Evolutionary conservation across 768 basidiomycete species (phyloP).

Genomic region (Chalciporus pseudorubinellus): DNA sequence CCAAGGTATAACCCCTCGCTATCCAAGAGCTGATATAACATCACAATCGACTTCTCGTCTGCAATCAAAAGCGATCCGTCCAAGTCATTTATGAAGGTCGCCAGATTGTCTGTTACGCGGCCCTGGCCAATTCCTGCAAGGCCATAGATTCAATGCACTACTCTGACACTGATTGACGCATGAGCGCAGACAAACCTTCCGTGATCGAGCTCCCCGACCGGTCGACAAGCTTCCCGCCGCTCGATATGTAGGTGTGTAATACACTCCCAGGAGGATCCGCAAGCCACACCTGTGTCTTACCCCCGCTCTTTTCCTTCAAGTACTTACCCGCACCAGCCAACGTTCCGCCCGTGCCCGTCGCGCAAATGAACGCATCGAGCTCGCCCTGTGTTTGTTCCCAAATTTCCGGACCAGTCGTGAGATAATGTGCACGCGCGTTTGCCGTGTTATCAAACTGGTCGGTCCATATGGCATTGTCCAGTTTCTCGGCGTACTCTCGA

Average conservation of each 20-base stretch:
- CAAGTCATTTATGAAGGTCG: conserved; percentile 72
- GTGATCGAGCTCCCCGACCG: conserved; percentile 86
- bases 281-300: conserved; percentile 85
- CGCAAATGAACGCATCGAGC: conserved; percentile 88
- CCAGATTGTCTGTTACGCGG: conserved; percentile 88
- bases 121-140: conserved; percentile 91
- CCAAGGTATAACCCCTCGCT: conserved; percentile 93
- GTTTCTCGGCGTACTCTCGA: conserved; percentile 71
- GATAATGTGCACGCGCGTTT: conserved; percentile 85
- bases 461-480: conserved; percentile 90
- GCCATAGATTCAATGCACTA: not conserved
- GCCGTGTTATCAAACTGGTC: conserved; percentile 98
- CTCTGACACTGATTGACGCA: not conserved
- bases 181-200: conserved; percentile 55
- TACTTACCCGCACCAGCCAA: conserved; percentile 85
- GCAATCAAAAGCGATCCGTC: conserved; percentile 83
- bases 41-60: conserved; percentile 86
- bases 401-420: conserved; percentile 93
- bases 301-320: conserved; percentile 77
- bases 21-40: conserved; percentile 92
- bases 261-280: conserved; percentile 98
- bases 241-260: conserved; percentile 76
- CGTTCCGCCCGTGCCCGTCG: conserved; percentile 96
- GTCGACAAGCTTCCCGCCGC: conserved; percentile 75
- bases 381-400: conserved; percentile 83